Percentiles rank a stretch among this genome's conserved stretches.
Evolutionary conservation across 371 early-diverging fungal species (phyloP).

Genomic region (Rhizopus microsporus): DNA sequence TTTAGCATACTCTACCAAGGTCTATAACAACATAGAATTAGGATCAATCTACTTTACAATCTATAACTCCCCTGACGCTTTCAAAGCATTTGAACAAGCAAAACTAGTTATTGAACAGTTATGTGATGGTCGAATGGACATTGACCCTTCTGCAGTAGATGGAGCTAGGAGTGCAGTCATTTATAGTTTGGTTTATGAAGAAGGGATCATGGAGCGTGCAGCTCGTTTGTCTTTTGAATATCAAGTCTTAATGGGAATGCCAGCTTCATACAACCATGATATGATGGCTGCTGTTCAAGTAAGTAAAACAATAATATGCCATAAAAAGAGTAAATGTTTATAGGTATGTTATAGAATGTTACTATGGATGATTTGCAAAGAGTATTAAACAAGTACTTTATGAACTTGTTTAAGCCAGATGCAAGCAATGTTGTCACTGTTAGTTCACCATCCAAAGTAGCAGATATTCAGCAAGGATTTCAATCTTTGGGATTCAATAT

Average conservation of each 20-base stretch:
- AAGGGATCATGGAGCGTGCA: slow-evolving; percentile 58
- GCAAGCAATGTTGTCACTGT: slow-evolving; percentile 58
- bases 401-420: slow-evolving; percentile 54
- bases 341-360: slow-evolving; percentile 33
- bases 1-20: slow-evolving; percentile 60
- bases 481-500: slow-evolving; percentile 37
- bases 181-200: slow-evolving; percentile 58
- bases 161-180: slow-evolving; percentile 71
- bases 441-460: slow-evolving; percentile 54
- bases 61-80: slow-evolving; percentile 61
- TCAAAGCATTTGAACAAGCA: slow-evolving; percentile 63
- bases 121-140: slow-evolving; percentile 46
- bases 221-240: slow-evolving; percentile 63
- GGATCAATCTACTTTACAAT: slow-evolving; percentile 59
- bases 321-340: not conserved
- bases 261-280: slow-evolving; percentile 55
- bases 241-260: slow-evolving; percentile 60
- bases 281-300: slow-evolving; percentile 49
- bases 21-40: slow-evolving; percentile 52
- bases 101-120: slow-evolving; percentile 56
- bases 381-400: slow-evolving; percentile 51
- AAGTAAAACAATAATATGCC: not conserved
- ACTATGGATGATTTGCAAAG: slow-evolving; percentile 44
- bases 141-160: slow-evolving; percentile 58
- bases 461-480: slow-evolving; percentile 50